Evolutionary conservation across 108 stramenopile species (phyloP), one percentile per base, ranked within the genome.

Genomic region (Stephanodiscus triporus): DNA sequence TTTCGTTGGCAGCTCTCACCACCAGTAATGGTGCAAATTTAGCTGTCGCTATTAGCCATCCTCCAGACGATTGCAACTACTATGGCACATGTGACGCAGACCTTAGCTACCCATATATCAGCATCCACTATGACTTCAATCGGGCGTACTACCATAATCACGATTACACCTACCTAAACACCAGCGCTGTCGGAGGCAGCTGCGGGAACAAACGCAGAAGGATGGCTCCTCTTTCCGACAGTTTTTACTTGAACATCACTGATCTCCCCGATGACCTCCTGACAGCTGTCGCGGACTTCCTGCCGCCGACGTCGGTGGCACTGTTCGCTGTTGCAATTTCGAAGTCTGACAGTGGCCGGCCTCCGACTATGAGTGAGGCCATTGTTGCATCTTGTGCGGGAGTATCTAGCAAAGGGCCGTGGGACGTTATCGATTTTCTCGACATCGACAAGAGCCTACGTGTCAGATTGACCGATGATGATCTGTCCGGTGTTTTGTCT

Each of bases 381-480:
- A 53, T 53, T 14, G 6, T 53, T 53, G 20, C 51, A 14, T 53
- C 51, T 5, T 8, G 51, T 53, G 23, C 20, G 24, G 51, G 51
- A 53, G 24, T 6, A 0, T 53, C 51, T 7, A 53, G 23, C 23
- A 24, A 27, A 54, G 16, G 26, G 9, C 53, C 53, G 10, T 54
- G 53, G 26, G 13, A 54, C 23, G 23, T 26, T 24, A 54, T 54
- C 26, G 53, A 54, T 26, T 54, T 54, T 26, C 14, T 27, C 23
- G 53, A 54, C 53, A 54, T 54, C 26, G 53, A 54, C 1, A 54
- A 54, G 53, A 26, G 53, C 13, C 9, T 66, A 20, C 29, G 49
- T 8, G 34, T 19, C 6, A 26, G 34, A 34, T 29, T 66, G 65
- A 51, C 65, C 24, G 65, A 66, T 66, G 65, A 66, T 19, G 65